Base-by-base conservation (phyloP, 495 filamentous ascomycete species). In the Penicillium robsamsonii region DNA sequence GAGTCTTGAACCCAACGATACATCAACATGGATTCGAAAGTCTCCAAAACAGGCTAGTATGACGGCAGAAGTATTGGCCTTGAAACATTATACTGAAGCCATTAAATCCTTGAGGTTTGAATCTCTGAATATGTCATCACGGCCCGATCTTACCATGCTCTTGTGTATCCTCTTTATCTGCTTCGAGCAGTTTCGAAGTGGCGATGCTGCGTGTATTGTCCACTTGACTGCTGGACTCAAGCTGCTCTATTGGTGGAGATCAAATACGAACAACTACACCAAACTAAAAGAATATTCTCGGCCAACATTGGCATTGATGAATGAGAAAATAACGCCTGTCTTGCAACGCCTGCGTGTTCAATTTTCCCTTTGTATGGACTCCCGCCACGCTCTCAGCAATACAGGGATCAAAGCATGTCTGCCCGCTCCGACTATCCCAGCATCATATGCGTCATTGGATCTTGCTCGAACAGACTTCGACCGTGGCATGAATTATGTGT, bases 151-250 rank as follows among this genome's bases (percentile, higher is more conserved):
- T 17, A 20, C 35, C 7, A 20, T 61, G 47, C 35, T 20, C 13
- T 33, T 61, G 1, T 61, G 58, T n/a, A 49, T 61, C 11, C 43
- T 61, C 4, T 61, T 61, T 12, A 46, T 61, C 15, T 61, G 58
- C 25, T 61, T 61, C 18, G 58, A 61, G 29, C 58, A 61, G 33
- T 53, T 61, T 17, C 48, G 53, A 45, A 61, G 25, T 15, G 53
- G 53, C 6, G 58, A 61, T 43, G 58, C 53, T 20, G 41, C 58
- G 2, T 57, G 58, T 46, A 11, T 61, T 2, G 1, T 61, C 4
- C 53, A 61, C 4, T 12, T 61, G 8, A 61, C 18, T 0, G 53
- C 58, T 1, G 58, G 35, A 29, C 41, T 56, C 0, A 56, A 42
- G 31, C 18, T 56, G 3, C 10, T 56, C 3, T 50, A 56, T 13